These are phyloP conservation scores for Elaeis oleifera DNA, from an alignment of 202 grass and related monocot genomes.

Conservation along the genomic window DNA sequence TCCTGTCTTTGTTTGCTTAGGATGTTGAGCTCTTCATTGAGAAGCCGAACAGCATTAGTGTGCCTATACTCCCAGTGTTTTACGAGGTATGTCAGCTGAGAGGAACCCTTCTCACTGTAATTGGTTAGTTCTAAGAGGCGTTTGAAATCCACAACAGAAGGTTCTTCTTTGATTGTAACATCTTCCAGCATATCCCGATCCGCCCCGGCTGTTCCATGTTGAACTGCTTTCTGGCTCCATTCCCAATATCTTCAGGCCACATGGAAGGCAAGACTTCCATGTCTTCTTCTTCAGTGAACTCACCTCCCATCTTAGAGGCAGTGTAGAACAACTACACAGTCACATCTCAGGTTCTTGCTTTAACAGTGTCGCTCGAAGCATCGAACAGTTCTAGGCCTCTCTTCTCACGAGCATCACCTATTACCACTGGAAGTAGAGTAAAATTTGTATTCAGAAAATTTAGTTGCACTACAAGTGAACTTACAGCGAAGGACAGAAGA, in stretches of 20 bases:
- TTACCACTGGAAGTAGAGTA: too few species aligned
- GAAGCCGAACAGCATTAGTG: conserved; percentile 39
- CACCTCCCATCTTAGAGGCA: conserved; percentile 47
- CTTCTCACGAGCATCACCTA: too few species aligned
- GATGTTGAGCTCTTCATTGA: conserved; percentile 49
- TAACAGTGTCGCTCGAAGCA: background rate
- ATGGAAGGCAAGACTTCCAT: conserved; percentile 62
- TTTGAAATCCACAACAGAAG: conserved; percentile 34
- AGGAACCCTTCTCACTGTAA: conserved; percentile 65
- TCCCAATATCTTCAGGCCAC: conserved; percentile 70
- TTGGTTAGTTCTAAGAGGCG: conserved; percentile 47
- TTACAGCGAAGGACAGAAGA: too few species aligned
- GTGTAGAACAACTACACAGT: too few species aligned
- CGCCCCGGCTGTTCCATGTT: conserved; percentile 46
- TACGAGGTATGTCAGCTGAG: conserved; percentile 50
- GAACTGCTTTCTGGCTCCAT: conserved; percentile 53
- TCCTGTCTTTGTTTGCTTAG: conserved; percentile 65
- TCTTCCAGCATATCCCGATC: conserved; percentile 53
- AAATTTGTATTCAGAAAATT: too few species aligned
- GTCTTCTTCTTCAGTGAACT: conserved; percentile 42
- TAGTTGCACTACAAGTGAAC: too few species aligned
- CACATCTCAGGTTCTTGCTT: conserved; percentile 6
- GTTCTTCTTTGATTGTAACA: conserved; percentile 32
- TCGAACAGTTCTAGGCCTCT: background rate
- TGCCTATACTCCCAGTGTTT: conserved; percentile 64